A percentile compares a stretch with the other conserved stretches of the same genome.
Evolutionary conservation across 2,329 filamentous ascomycete species (phyloP).

Genomic region (Aciculosporium take): DNA sequence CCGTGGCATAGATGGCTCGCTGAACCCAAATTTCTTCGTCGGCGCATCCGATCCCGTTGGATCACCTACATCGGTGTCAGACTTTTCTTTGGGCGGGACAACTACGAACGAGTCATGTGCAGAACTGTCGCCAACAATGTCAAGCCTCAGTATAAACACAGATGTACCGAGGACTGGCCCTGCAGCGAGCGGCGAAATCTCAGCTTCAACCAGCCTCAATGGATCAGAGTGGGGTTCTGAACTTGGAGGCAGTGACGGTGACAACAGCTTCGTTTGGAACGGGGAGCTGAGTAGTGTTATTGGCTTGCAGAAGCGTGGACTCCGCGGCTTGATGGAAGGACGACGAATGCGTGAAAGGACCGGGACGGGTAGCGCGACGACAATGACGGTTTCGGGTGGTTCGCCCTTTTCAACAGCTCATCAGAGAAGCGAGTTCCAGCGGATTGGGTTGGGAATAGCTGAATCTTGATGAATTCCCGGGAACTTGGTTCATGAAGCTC

Average conservation of each 20-base stretch:
- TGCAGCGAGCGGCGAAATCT: constrained; percentile 33
- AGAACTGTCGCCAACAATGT: constrained; percentile 21
- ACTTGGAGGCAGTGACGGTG: constrained; percentile 33
- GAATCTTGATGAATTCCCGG: constrained; percentile 20
- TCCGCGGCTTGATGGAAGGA: constrained; percentile 90
- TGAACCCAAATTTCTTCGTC: constrained; percentile 50
- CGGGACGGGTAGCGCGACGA: constrained; percentile 25
- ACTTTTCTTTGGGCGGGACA: constrained; percentile 20
- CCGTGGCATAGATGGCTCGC: constrained; percentile 56
- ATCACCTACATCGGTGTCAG: constrained; percentile 18
- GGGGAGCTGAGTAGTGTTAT: constrained; percentile 80
- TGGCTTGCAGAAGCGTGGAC: constrained; percentile 81
- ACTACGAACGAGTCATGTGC: constrained; percentile 16
- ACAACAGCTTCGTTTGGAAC: constrained; percentile 49
- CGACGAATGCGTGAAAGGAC: constrained; percentile 65
- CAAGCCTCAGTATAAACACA: constrained; percentile 35
- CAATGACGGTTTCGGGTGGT: constrained; percentile 10
- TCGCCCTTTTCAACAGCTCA: constrained; percentile 9
- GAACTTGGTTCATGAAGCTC: no score
- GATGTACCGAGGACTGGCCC: constrained; percentile 20
- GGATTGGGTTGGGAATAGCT: constrained; percentile 41
- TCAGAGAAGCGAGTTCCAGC: constrained; percentile 15
- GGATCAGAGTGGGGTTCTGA: constrained; percentile 44
- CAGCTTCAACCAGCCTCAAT: constrained; percentile 35
- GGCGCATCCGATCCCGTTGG: constrained; percentile 30